These are phyloP conservation scores for Phytophthora pisi DNA, from an alignment of 352 stramenopile species.

Conservation along the genomic window DNA sequence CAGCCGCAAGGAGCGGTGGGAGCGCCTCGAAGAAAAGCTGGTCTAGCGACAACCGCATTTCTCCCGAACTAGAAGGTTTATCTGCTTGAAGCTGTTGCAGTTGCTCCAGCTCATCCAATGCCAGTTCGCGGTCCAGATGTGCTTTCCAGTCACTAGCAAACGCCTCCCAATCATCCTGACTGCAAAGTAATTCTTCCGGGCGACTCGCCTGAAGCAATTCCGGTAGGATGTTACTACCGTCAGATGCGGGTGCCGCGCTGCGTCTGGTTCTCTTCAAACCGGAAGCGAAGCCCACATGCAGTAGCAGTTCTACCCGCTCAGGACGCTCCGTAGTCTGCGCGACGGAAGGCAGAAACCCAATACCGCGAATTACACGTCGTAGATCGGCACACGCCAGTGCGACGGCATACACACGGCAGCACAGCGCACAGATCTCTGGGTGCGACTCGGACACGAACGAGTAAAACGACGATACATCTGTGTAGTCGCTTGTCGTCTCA, in stretches of 20 bases:
- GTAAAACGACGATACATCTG: constrained; percentile 86
- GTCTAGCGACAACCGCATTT: constrained; percentile 20
- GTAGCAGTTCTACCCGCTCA: constrained; percentile 56
- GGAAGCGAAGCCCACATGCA: constrained; percentile 76
- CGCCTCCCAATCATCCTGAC: constrained; percentile 53
- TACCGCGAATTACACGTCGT: constrained; percentile 57
- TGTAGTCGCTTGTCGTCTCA: constrained; percentile 75
- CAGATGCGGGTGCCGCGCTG: background rate
- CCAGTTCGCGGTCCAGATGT: constrained; percentile 58
- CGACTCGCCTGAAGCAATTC: constrained; percentile 30
- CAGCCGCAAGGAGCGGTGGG: constrained; percentile 33
- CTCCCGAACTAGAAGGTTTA: constrained; percentile 10
- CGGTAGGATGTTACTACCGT: constrained; percentile 18
- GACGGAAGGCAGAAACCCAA: constrained; percentile 64
- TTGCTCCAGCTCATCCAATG: constrained; percentile 64
- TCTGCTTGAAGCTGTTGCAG: constrained; percentile 34
- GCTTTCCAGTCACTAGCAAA: constrained; percentile 67
- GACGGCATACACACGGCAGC: constrained; percentile 77
- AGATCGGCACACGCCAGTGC: constrained; percentile 63
- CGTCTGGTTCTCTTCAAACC: constrained; percentile 43
- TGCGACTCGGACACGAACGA: constrained; percentile 84
- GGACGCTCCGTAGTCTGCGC: constrained; percentile 56
- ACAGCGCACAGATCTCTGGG: constrained; percentile 79
- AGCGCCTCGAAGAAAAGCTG: constrained; percentile 44
- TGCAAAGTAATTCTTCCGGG: constrained; percentile 58